These are phyloP conservation scores for Kwoniella sp. DNA, from an alignment of 768 basidiomycete species.

Conservation along the genomic window DNA sequence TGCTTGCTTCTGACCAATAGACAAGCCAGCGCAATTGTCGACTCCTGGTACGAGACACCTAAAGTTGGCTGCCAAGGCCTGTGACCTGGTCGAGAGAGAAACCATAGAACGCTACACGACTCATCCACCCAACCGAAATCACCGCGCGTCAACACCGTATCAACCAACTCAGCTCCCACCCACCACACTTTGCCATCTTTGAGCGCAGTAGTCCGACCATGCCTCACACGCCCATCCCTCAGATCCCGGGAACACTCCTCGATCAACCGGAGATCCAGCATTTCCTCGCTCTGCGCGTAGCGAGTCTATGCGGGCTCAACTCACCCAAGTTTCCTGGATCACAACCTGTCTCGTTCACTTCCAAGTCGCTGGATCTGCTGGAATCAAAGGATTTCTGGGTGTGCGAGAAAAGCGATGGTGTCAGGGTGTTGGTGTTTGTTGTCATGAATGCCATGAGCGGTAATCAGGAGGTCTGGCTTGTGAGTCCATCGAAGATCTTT, in stretches of 20 bases:
- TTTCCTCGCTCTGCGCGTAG: slow-evolving; percentile 33
- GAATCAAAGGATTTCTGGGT: slow-evolving; percentile 95
- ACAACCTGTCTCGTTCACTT: slow-evolving; percentile 88
- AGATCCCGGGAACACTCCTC: slow-evolving; percentile 43
- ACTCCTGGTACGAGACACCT: too few species aligned
- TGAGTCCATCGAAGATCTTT: slow-evolving; percentile 60
- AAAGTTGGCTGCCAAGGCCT: too few species aligned
- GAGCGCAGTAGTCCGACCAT: slow-evolving; percentile 11
- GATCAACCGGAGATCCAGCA: slow-evolving; percentile 34
- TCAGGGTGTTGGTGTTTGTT: slow-evolving; percentile 84
- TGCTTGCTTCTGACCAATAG: too few species aligned
- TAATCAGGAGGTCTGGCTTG: slow-evolving; percentile 70
- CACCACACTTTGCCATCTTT: too few species aligned
- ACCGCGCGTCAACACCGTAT: not conserved
- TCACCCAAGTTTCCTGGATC: slow-evolving; percentile 75
- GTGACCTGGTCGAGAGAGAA: too few species aligned
- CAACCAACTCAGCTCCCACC: too few species aligned
- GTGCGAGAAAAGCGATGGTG: slow-evolving; percentile 96
- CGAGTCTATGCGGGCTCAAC: slow-evolving; percentile 39
- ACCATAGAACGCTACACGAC: too few species aligned
- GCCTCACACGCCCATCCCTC: slow-evolving; percentile 40
- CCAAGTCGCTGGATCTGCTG: slow-evolving; percentile 70
- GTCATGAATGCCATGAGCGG: slow-evolving; percentile 63
- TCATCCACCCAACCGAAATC: too few species aligned
- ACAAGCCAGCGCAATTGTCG: too few species aligned